Base-by-base conservation (phyloP, 2,329 filamentous ascomycete species). In the Akanthomyces uredinophilus region DNA sequence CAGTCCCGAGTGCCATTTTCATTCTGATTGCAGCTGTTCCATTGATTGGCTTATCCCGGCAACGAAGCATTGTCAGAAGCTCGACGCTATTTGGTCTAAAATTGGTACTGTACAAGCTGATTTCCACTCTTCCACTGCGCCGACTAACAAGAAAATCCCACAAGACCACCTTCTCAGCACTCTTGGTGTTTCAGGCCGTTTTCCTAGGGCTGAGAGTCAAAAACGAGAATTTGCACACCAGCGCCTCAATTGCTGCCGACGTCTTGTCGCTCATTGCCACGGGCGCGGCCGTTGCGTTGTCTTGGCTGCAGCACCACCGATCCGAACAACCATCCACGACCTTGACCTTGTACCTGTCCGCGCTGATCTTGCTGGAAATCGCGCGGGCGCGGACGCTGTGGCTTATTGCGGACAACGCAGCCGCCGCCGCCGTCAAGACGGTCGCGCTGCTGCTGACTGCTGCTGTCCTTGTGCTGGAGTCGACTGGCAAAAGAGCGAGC, bases 321-420 rank as follows among this genome's bases (percentile, higher is more conserved):
- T 57, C 60, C 22, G 60, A 57, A n/a, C 70, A 77, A 3, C 78
- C 78, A 0, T 81, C 78, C 0, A 68, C 75, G 1, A 61, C 80
- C 1, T 66, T 81, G 8, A 73, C 68, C 24, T 64, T 67, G 20
- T 81, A 76, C 61, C 66, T 81, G 11, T 43, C 16, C 68, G 75
- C 46, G 47, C 78, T n/a, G 73, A 74, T 10, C 60, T 76, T 81
- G 2, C 69, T 80, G 13, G 79, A 81, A 43, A 64, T 71, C 4
- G 69, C 74, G 0, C 75, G 76, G 60, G 68, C 70, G 0, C 70
- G 79, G 32, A 79, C 78, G 0, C 61, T 77, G 0, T 80, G 75
- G 70, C 64, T 66, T 35, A 64, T 63, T 39, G 49, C 46, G 53
- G 62, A 5, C 47, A 65, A 10, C 35, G 59, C 3, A 39, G 62